Evolutionary conservation across 2,329 filamentous ascomycete genomes (phyloP).

Genomic region (Beauveria pseudobassiana): DNA sequence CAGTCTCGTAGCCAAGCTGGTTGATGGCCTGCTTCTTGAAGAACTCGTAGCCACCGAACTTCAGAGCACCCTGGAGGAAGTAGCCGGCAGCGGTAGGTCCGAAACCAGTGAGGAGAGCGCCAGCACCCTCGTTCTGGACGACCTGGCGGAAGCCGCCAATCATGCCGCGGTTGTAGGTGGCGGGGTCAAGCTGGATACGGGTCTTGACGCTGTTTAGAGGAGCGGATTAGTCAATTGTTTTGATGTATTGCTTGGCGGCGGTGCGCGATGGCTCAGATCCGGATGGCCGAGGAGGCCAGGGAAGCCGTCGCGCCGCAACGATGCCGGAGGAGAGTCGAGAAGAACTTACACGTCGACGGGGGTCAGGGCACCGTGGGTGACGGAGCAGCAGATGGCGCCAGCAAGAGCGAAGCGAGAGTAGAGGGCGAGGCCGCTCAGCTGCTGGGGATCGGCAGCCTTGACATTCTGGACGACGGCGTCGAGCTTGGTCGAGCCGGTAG

Average conservation of each 20-base stretch:
- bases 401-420: conserved; percentile 97
- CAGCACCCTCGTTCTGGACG: conserved; percentile 67
- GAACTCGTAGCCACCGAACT: conserved; percentile 84
- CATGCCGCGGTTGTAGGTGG: conserved; percentile 73
- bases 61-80: conserved; percentile 82
- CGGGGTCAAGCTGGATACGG: conserved; percentile 77
- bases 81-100: conserved; percentile 76
- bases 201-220: conserved; percentile 67
- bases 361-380: conserved; percentile 95
- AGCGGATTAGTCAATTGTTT: conserved; percentile 13
- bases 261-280: background rate
- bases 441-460: conserved; percentile 32
- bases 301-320: background rate
- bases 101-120: conserved; percentile 70
- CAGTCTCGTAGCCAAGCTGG: conserved; percentile 62
- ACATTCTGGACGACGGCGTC: conserved; percentile 36
- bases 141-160: conserved; percentile 76
- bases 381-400: conserved; percentile 93
- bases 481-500: conserved; percentile 36
- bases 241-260: background rate
- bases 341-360: conserved; percentile 96
- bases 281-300: background rate
- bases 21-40: conserved; percentile 84
- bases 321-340: background rate
- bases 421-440: conserved; percentile 53